A percentile compares a stretch with the other conserved stretches of the same genome.
These are phyloP conservation scores for Phanerodontia chrysosporium DNA, from an alignment of 768 basidiomycete species.

Conservation along the genomic window DNA sequence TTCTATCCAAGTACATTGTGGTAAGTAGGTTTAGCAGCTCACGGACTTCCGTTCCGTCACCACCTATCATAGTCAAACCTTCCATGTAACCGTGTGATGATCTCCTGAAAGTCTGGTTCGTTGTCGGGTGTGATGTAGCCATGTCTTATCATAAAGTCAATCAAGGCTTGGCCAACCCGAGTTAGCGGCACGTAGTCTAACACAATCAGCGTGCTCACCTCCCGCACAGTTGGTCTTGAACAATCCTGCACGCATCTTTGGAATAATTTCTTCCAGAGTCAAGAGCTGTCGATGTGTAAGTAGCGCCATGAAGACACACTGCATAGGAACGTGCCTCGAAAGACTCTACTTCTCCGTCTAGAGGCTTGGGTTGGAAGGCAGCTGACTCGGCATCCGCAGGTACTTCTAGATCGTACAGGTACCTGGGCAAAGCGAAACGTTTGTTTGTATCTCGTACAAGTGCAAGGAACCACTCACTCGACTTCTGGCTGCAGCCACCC, in stretches of 20 bases:
- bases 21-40: not conserved
- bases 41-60: conserved; percentile 3
- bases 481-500: conserved; percentile 90
- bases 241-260: conserved; percentile 58
- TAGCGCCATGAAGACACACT: not conserved
- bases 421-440: conserved; percentile 40
- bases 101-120: conserved; percentile 79
- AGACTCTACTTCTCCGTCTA: conserved; percentile 91
- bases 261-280: conserved; percentile 54
- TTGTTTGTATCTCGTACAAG: not conserved
- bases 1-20: not conserved
- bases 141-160: conserved; percentile 87
- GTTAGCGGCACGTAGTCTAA: not conserved
- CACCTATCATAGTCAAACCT: conserved; percentile 53
- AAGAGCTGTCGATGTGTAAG: conserved; percentile 48
- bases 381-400: conserved; percentile 45
- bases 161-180: conserved; percentile 48
- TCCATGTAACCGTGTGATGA: conserved; percentile 70
- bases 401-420: conserved; percentile 77
- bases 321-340: conserved; percentile 63
- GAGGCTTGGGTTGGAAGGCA: conserved; percentile 61
- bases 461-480: conserved; percentile 46
- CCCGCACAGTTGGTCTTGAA: conserved; percentile 95
- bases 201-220: conserved; percentile 40
- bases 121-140: conserved; percentile 85